Conservation (phyloP, 495 filamentous ascomycete genomes). For the Niebla homalea region DNA sequence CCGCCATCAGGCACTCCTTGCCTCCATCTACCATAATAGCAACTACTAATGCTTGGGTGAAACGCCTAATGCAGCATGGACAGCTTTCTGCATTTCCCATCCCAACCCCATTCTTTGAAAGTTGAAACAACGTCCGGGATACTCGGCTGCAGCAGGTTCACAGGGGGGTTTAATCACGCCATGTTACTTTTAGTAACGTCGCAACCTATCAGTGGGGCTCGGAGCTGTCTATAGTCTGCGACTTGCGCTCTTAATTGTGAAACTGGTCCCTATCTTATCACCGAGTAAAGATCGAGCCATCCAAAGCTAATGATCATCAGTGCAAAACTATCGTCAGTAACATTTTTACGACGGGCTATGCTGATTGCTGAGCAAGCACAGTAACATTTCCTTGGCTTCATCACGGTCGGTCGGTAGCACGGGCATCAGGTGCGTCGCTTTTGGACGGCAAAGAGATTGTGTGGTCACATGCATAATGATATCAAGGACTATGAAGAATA, state of each 20-base stretch:
- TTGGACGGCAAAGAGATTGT: background rate
- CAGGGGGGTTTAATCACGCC: no score
- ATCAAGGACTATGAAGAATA: background rate
- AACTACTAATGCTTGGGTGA: conserved; percentile 6
- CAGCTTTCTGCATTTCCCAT: background rate
- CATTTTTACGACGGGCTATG: background rate
- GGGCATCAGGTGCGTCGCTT: background rate
- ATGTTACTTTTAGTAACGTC: no score
- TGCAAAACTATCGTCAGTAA: background rate
- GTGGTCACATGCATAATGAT: background rate
- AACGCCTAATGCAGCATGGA: background rate
- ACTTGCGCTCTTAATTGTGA: background rate
- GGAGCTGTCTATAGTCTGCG: no score
- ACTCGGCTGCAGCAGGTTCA: background rate
- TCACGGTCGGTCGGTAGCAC: background rate
- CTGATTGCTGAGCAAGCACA: background rate
- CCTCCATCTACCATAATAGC: background rate
- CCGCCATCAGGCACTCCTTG: no score
- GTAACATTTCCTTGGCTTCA: background rate
- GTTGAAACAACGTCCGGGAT: conserved; percentile 6
- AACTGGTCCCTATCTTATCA: background rate
- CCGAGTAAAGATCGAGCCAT: background rate
- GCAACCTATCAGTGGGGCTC: no score
- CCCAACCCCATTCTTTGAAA: conserved; percentile 5
- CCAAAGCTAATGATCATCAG: background rate